Evolutionary conservation across 257 asterid genomes (phyloP), one percentile per base, ranked within the genome.

Genomic region (Ehretia macrophylla): DNA sequence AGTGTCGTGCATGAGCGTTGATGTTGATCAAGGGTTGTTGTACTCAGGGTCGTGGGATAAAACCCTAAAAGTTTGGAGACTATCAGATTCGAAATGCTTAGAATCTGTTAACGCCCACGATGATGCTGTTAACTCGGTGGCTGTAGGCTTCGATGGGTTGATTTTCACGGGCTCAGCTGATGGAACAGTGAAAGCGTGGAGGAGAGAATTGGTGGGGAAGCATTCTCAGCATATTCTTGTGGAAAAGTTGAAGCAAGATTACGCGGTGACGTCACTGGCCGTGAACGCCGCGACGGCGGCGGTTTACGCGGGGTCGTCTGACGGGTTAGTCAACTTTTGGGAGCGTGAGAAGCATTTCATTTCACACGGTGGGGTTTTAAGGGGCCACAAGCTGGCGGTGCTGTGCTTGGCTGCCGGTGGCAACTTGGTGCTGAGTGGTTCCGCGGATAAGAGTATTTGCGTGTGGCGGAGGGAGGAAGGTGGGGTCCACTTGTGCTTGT

Each of bases 1-100:
- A 14, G 87, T 92, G 27, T 92, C 99, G 17, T 78, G 97, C 60
- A 21, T 92, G 80, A 71, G 81, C 53, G 50, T 88, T 10, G 96
- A 85, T 16, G 59, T 52, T 0, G 80, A 68, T 1, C 77, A 60
- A 11, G 96, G 97, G 0, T 38, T 92, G 46, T 27, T 92, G 1
- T 92, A 88, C 48, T 88, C 99, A 0, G 95, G 95, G 2, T 92
- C 99, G 0, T 92, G 99, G 99, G 99, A 92, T 64, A 84, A 77
- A 45, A 81, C 97, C 19, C 17, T 88, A 3, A 92, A 92, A 59
- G 96, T 88, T 23, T 92, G 97, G 97, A 66, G 93, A 67, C 59
- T 89, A 11, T 76, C 89, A 5, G 94, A 92, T 56, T 86, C 85
- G 0, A 88, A 86, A 46, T 92, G 99, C 62, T 11, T 88, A 37